Evolutionary conservation across 306 rosid species (phyloP), one percentile per base, ranked within the genome.

Genomic region (Canavalia gladiata): DNA sequence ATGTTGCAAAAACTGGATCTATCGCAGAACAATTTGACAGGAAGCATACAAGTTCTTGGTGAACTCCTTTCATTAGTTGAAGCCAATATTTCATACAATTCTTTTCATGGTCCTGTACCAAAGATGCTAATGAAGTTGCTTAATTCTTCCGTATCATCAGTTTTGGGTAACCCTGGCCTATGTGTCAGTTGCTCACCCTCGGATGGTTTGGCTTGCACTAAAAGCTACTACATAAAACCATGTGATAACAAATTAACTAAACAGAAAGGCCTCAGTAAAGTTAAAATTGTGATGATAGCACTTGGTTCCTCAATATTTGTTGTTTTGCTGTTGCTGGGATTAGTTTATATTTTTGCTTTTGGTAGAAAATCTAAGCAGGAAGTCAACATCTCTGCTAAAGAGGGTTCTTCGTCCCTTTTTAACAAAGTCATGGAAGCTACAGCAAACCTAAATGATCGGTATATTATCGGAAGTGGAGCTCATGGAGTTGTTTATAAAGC

Each of bases 401-500:
- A 77, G 37, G 90, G 93, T 35, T 7, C 88, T 42, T 64, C 89
- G 11, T 51, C 82, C 63, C 86, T 92, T 55, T 84, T 94, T 41
- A 83, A 78, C 74, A 65, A 82, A 82, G 91, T 89, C 10, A 80
- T 91, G 90, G 83, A 89, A 74, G 97, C 92, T 33, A 92, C 98
- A 7, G 87, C 2, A 5, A 89, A 92, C 68, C 84, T 95, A 8
- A 84, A 83, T 67, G 97, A 89, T 28, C 76, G 49, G 57, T 87
- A 81, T 84, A 39, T 95, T 28, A 87, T 95, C 4, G 98, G 98
- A n/a, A 86, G 87, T 87, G 98, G 98, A 83, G 92, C 94, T 9
- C 97, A 95, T 68, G 97, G 98, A 85, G 83, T 86, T 52, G 97
- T 95, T 49, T 95, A 95, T 54, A 91, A 87, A 86, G 97, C 94